Conservation (phyloP, 139 green algal genomes). For the Chlamydomonas sp. region DNA sequence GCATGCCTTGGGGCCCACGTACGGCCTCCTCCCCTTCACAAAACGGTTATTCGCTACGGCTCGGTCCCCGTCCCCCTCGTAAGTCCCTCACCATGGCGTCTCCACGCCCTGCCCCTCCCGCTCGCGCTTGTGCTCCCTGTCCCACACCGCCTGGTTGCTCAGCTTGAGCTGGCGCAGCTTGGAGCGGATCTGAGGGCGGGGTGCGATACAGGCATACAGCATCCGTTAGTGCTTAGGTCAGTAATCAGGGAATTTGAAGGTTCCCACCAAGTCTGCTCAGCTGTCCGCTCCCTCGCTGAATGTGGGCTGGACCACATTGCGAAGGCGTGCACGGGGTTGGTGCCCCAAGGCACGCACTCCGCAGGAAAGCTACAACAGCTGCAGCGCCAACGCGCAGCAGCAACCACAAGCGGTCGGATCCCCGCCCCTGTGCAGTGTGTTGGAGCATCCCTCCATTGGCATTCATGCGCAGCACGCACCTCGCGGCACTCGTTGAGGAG, state of each 20-base stretch:
- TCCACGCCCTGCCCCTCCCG: slow-evolving; percentile 42
- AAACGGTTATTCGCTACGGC: no score
- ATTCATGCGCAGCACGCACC: neutral
- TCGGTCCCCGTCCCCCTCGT: no score
- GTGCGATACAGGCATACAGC: neutral
- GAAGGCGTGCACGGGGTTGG: neutral
- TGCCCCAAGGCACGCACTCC: neutral
- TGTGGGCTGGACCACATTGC: neutral
- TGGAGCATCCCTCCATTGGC: no score
- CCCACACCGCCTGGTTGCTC: slow-evolving; percentile 80
- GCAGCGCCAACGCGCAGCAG: neutral
- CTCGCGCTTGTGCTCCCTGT: slow-evolving; percentile 74
- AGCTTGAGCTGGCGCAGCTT: slow-evolving; percentile 76
- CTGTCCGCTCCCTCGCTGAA: no score
- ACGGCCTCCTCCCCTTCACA: no score
- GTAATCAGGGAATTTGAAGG: neutral
- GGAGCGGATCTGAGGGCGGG: slow-evolving; percentile 43
- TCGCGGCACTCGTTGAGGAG: slow-evolving; percentile 15
- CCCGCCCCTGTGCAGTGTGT: neutral
- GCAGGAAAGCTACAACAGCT: neutral
- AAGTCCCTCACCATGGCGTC: slow-evolving; percentile 48
- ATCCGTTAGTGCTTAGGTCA: neutral
- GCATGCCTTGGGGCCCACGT: no score
- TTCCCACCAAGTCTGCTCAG: neutral
- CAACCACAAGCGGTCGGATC: neutral